phyloP scores from a whole-genome alignment of 2,329 filamentous ascomycete genomes.

The Sporothrix protearum region DNA sequence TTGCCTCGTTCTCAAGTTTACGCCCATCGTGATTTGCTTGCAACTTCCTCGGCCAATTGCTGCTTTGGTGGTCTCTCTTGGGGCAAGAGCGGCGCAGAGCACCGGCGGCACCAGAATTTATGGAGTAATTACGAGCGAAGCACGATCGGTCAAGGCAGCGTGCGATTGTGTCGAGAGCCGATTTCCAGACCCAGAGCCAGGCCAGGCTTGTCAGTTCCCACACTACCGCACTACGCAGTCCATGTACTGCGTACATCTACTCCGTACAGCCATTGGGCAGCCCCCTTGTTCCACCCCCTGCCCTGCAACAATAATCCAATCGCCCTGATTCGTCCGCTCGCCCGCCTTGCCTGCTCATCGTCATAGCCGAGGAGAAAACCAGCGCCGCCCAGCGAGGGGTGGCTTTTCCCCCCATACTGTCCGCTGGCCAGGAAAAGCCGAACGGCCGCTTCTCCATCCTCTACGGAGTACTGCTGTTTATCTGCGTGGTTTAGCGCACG shows the following conservation, averaged over 20 bases:
- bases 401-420: conserved; percentile 23
- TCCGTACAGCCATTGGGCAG: neutral
- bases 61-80: conserved; percentile 9
- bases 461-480: conserved; percentile 26
- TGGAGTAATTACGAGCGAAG: conserved; percentile 1
- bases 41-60: conserved; percentile 22
- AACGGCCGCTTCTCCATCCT: neutral
- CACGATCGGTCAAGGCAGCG: neutral
- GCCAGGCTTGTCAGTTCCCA: conserved; percentile 24
- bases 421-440: conserved; percentile 26
- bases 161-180: no score
- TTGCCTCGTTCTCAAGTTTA: conserved; percentile 7
- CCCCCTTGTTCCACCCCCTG: conserved; percentile 13
- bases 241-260: no score
- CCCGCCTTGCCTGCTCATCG: conserved; percentile 30
- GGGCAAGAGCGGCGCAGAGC: conserved; percentile 3
- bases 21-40: neutral
- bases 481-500: conserved; percentile 25
- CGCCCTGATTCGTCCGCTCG: conserved; percentile 31
- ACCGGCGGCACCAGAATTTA: neutral
- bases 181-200: neutral
- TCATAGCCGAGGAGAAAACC: conserved; percentile 33
- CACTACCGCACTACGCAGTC: neutral
- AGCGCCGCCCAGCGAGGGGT: conserved; percentile 22
- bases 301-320: conserved; percentile 31